Percentiles rank a stretch among this genome's conserved stretches.
Evolutionary conservation across 2,329 filamentous ascomycete genomes (phyloP).

Genomic region (Sarocladium kiliense): DNA sequence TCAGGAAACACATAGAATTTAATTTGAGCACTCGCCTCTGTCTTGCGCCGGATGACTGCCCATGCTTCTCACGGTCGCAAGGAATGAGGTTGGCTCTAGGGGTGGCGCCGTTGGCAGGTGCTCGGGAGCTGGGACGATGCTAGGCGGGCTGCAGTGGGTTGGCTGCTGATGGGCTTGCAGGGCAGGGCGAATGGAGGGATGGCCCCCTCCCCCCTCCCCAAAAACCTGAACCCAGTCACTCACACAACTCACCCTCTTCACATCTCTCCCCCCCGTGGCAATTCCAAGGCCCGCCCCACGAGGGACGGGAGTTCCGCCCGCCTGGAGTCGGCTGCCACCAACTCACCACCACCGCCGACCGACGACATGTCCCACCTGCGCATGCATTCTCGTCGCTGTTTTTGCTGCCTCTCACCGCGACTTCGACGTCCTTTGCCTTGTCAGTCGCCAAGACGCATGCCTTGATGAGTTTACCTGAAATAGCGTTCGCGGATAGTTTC

Average conservation of each 20-base stretch:
- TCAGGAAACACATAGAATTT: neutral
- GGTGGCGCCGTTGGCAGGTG: neutral
- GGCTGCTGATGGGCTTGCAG: neutral
- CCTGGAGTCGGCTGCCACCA: conserved; percentile 8
- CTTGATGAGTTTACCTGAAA: no score
- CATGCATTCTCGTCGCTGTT: neutral
- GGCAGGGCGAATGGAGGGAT: neutral
- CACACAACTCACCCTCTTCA: neutral
- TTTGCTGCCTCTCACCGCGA: neutral
- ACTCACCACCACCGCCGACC: neutral
- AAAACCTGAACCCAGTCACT: neutral
- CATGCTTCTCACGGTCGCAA: neutral
- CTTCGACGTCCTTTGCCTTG: neutral
- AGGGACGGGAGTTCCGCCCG: conserved; percentile 9
- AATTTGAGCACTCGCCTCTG: no score
- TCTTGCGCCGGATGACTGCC: neutral
- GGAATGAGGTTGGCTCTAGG: conserved; percentile 7
- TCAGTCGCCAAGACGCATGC: neutral
- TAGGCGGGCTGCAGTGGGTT: neutral
- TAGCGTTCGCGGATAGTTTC: neutral
- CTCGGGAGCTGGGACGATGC: neutral
- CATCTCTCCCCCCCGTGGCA: neutral
- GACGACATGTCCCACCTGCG: conserved; percentile 4
- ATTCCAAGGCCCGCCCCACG: conserved; percentile 6
- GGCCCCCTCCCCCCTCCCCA: neutral